Conservation (phyloP, 2,329 filamentous ascomycete species). For the Polytolypa hystricis region DNA sequence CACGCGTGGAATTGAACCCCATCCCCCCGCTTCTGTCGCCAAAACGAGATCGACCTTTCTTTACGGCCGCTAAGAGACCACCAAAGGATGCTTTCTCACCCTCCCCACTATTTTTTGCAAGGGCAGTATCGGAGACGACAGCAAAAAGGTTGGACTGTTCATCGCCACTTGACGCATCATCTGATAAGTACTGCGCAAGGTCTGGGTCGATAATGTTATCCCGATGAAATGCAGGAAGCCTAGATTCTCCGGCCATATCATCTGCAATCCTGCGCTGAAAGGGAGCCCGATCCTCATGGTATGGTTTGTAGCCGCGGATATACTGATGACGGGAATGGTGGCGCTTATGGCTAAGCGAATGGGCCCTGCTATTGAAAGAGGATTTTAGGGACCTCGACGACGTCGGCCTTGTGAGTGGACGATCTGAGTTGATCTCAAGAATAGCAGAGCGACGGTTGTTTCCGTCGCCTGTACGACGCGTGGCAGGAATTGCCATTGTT, state of each 20-base stretch:
- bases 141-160: constrained; percentile 79
- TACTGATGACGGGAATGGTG: constrained; percentile 82
- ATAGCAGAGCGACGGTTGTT: constrained; percentile 76
- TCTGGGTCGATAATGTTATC: constrained; percentile 98
- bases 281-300: constrained; percentile 69
- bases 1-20: constrained; percentile 57
- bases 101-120: constrained; percentile 54
- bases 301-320: constrained; percentile 60
- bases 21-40: constrained; percentile 67
- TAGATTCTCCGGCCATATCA: constrained; percentile 52
- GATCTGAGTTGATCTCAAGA: constrained; percentile 77
- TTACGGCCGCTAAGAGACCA: constrained; percentile 59
- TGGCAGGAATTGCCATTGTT: constrained; percentile 55
- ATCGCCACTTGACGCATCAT: constrained; percentile 83
- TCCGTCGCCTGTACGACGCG: constrained; percentile 57
- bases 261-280: constrained; percentile 68
- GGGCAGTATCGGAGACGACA: constrained; percentile 55
- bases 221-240: constrained; percentile 86
- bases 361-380: constrained; percentile 54
- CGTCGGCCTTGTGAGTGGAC: constrained; percentile 71
- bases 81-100: constrained; percentile 64
- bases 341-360: constrained; percentile 65
- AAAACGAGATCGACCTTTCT: constrained; percentile 60
- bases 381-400: constrained; percentile 85
- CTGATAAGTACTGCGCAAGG: constrained; percentile 87